Evolutionary conservation across 805 yeast species (phyloP).

Genomic region (Yamadazyma phyllophila): DNA sequence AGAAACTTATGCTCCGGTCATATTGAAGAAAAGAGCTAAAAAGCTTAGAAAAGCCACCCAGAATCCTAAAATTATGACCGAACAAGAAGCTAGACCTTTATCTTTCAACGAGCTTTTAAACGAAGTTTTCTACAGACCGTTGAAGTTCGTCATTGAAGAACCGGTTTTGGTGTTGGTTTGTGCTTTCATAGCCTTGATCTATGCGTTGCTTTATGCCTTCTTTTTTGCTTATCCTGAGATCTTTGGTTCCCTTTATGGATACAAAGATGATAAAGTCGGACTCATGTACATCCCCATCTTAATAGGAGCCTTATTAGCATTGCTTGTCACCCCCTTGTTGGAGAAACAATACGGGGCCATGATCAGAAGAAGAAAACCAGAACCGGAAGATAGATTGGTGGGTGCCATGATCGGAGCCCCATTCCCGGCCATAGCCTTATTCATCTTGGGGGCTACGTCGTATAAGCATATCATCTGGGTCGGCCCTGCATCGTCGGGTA

Average conservation of each 20-base stretch:
- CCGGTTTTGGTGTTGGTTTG: constrained; percentile 85
- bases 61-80: constrained; percentile 82
- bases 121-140: constrained; percentile 75
- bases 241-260: constrained; percentile 73
- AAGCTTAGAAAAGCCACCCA: constrained; percentile 76
- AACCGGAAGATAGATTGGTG: constrained; percentile 75
- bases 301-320: constrained; percentile 78
- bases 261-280: constrained; percentile 75
- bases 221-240: constrained; percentile 95
- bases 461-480: constrained; percentile 65
- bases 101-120: constrained; percentile 64
- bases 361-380: constrained; percentile 54
- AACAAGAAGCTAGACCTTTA: constrained; percentile 82
- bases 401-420: constrained; percentile 86
- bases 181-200: constrained; percentile 82
- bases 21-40: constrained; percentile 64
- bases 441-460: constrained; percentile 79
- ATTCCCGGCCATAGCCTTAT: constrained; percentile 75
- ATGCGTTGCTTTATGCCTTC: constrained; percentile 87
- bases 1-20: constrained; percentile 89
- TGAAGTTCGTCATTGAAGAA: constrained; percentile 73
- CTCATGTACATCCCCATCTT: constrained; percentile 87
- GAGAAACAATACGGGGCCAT: constrained; percentile 60
- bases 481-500: constrained; percentile 59
- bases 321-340: constrained; percentile 69